Conservation (phyloP, 257 asterid genomes). For the Capsicum pubescens region DNA sequence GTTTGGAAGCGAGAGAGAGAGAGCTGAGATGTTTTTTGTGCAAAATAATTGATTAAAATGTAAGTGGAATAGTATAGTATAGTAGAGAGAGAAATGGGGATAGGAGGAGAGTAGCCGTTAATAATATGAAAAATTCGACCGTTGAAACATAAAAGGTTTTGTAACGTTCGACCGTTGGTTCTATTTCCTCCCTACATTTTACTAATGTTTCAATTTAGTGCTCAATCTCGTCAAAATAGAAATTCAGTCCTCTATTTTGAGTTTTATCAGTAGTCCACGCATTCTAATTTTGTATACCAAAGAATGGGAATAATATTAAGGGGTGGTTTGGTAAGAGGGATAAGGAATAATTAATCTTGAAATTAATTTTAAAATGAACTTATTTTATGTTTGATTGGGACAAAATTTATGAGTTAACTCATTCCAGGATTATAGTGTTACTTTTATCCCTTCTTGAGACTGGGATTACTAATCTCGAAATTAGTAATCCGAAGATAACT, state of each 20-base stretch:
- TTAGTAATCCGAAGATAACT: too few relatives aligned
- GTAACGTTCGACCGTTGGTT: constrained; percentile 27
- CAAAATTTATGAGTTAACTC: too few relatives aligned
- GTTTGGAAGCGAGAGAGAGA: background rate
- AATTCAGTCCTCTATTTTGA: background rate
- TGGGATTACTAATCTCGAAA: too few relatives aligned
- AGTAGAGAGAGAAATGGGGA: constrained; percentile 9
- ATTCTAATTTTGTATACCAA: too few relatives aligned
- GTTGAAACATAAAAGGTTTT: constrained; percentile 33
- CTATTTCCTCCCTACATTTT: background rate
- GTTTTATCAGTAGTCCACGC: background rate
- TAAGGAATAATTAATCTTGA: too few relatives aligned
- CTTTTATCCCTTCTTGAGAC: too few relatives aligned
- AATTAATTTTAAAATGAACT: too few relatives aligned
- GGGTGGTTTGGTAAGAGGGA: too few relatives aligned
- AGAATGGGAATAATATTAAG: too few relatives aligned
- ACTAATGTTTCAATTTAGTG: background rate
- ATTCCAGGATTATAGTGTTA: too few relatives aligned
- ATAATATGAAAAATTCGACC: constrained; percentile 40
- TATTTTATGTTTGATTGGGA: too few relatives aligned
- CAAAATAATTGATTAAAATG: constrained; percentile 11
- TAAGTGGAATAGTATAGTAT: constrained; percentile 15
- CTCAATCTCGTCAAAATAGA: background rate
- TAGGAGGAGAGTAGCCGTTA: constrained; percentile 37
- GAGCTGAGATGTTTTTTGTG: constrained; percentile 2